Evolutionary conservation across 257 asterid species (phyloP).

Genomic region (Penstemon davidsonii): DNA sequence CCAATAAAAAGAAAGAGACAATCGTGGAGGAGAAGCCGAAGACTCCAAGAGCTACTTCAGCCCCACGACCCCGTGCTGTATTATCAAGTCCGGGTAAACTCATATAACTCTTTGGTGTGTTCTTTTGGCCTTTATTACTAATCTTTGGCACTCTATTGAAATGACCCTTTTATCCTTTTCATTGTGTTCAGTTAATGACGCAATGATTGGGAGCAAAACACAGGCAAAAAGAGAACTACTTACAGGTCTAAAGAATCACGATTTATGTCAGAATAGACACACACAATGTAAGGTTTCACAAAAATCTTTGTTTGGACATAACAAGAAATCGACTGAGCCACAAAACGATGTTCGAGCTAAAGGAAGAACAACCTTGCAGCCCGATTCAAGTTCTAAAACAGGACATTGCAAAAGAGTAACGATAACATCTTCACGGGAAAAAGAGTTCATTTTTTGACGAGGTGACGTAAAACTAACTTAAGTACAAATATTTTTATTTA

Average conservation of each 20-base stretch:
- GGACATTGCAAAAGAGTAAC: slow-evolving; percentile 23
- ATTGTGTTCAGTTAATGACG: slow-evolving; percentile 59
- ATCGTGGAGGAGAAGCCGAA: slow-evolving; percentile 40
- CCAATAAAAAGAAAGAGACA: slow-evolving; percentile 34
- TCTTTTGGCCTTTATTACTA: not conserved
- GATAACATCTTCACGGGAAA: slow-evolving; percentile 1
- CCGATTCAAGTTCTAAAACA: slow-evolving; percentile 34
- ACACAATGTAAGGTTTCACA: slow-evolving; percentile 43
- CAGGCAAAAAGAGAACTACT: slow-evolving; percentile 40
- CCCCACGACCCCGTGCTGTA: slow-evolving; percentile 94
- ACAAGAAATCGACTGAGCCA: slow-evolving; percentile 32
- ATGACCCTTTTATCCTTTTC: slow-evolving; percentile 2
- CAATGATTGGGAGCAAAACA: slow-evolving; percentile 47
- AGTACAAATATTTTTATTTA: not conserved
- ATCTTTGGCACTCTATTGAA: slow-evolving; percentile 6
- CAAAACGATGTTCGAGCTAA: slow-evolving; percentile 33
- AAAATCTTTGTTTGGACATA: slow-evolving; percentile 37
- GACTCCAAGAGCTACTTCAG: slow-evolving; percentile 52
- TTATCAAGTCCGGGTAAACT: slow-evolving; percentile 84
- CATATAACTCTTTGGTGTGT: not conserved
- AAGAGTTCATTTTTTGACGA: slow-evolving; percentile 17
- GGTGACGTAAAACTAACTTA: slow-evolving; percentile 1
- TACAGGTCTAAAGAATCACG: slow-evolving; percentile 42
- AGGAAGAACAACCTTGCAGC: slow-evolving; percentile 28
- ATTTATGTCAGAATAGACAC: slow-evolving; percentile 46